Evolutionary conservation across 495 filamentous ascomycete species (phyloP).

Genomic region (Letharia lupina): DNA sequence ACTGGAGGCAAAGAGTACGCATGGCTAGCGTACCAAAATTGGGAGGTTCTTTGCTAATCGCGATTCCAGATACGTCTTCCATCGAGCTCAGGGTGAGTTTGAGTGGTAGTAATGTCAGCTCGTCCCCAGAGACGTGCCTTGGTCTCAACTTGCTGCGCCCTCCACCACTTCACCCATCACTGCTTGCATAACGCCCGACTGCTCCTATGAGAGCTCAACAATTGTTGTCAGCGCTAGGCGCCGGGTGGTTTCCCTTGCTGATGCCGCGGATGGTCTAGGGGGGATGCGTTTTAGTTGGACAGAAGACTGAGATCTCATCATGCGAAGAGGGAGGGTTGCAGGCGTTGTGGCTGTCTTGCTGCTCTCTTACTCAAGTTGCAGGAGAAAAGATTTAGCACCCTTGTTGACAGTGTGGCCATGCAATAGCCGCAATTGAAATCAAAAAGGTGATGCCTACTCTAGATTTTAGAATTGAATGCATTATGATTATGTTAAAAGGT

Average conservation of each 20-base stretch:
- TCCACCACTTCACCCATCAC: neutral
- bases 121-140: neutral
- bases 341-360: neutral
- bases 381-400: neutral
- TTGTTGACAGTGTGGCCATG: neutral
- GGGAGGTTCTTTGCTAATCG: conserved; percentile 22
- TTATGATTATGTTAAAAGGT: neutral
- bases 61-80: conserved; percentile 72
- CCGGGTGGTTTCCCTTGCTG: neutral
- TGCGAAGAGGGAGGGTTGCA: neutral
- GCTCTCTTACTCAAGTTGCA: neutral
- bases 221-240: neutral
- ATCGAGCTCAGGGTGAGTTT: conserved; percentile 93
- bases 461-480: neutral
- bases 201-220: neutral
- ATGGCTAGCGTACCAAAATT: conserved; percentile 1
- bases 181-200: neutral
- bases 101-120: conserved; percentile 62
- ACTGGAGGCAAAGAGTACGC: conserved; percentile 74
- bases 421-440: neutral
- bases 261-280: neutral
- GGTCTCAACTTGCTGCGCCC: neutral
- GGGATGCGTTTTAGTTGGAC: neutral
- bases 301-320: neutral
- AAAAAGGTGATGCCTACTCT: neutral